Conservation (phyloP, 305 asterid genomes). For the Fraxinus baroniana region DNA sequence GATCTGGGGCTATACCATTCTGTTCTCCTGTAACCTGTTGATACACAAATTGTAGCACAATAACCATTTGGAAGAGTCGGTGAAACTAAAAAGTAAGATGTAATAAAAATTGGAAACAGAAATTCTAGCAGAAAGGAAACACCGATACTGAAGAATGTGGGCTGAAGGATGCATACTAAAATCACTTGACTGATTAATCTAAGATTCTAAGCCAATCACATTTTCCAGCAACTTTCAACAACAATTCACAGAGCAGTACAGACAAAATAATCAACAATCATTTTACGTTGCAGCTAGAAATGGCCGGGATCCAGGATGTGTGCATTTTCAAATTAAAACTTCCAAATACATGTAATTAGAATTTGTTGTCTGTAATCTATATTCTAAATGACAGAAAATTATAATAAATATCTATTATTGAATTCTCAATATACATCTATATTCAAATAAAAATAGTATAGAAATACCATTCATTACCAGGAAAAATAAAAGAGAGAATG, state of each 20-base stretch:
- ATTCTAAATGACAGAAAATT: slow-evolving; percentile 1
- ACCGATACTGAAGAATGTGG: not conserved
- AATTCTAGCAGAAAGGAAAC: slow-evolving; percentile 8
- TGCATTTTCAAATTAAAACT: slow-evolving; percentile 1
- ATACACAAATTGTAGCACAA: slow-evolving; percentile 18
- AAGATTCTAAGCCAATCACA: slow-evolving; percentile 17
- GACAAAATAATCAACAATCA: not conserved
- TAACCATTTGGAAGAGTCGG: slow-evolving; percentile 1
- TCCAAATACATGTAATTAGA: not conserved
- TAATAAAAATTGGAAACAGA: not conserved
- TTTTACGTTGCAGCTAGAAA: not conserved
- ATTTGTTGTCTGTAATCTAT: slow-evolving; percentile 4
- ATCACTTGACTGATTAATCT: slow-evolving; percentile 10
- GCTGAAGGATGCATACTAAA: not conserved
- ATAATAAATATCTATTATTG: not conserved
- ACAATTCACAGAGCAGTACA: not conserved
- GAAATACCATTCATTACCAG: not conserved
- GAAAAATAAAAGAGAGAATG: not conserved
- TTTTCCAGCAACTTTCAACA: not conserved
- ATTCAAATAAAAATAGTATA: not conserved
- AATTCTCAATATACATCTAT: not conserved
- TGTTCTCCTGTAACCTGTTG: slow-evolving; percentile 49
- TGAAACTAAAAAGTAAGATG: not conserved
- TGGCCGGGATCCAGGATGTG: not conserved
- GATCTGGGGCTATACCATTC: slow-evolving; percentile 35